Evolutionary conservation across 1,139 yeast genomes (phyloP).

Genomic region (Lizanozyma gosingica): DNA sequence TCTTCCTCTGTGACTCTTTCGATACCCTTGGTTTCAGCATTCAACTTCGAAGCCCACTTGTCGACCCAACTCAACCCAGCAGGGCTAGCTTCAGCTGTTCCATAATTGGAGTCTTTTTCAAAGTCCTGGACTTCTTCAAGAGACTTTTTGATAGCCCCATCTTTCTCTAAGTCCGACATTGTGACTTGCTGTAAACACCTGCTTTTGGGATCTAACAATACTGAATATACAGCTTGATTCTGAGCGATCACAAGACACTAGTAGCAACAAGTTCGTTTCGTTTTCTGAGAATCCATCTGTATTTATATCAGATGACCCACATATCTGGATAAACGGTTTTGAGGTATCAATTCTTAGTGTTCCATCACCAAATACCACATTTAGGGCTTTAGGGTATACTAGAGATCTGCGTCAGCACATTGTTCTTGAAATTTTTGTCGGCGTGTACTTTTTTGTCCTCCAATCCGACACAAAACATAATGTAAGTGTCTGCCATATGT

Average conservation of each 20-base stretch:
- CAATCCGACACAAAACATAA: no score
- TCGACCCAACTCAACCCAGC: constrained; percentile 6
- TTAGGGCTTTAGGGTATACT: no score
- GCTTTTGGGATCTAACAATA: no score
- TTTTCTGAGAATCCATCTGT: not conserved
- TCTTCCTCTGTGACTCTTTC: constrained; percentile 63
- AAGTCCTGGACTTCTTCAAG: not conserved
- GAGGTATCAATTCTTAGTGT: not conserved
- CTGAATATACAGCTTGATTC: no score
- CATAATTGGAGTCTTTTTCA: not conserved
- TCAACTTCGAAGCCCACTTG: constrained; percentile 25
- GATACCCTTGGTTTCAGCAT: constrained; percentile 62
- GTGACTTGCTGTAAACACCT: not conserved
- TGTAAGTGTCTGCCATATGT: no score
- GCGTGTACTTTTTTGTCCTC: no score
- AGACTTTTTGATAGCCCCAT: not conserved
- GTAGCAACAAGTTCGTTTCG: not conserved
- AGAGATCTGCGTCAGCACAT: no score
- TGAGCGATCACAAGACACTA: not conserved
- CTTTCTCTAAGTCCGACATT: not conserved
- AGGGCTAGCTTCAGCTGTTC: not conserved
- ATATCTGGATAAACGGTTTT: not conserved
- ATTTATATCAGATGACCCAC: not conserved
- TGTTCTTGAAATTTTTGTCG: no score
- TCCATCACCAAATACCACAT: not conserved